A percentile compares a stretch with the other conserved stretches of the same genome.
These are phyloP conservation scores for Heimioporus sp. DNA, from an alignment of 768 basidiomycete genomes.

Conservation along the genomic window DNA sequence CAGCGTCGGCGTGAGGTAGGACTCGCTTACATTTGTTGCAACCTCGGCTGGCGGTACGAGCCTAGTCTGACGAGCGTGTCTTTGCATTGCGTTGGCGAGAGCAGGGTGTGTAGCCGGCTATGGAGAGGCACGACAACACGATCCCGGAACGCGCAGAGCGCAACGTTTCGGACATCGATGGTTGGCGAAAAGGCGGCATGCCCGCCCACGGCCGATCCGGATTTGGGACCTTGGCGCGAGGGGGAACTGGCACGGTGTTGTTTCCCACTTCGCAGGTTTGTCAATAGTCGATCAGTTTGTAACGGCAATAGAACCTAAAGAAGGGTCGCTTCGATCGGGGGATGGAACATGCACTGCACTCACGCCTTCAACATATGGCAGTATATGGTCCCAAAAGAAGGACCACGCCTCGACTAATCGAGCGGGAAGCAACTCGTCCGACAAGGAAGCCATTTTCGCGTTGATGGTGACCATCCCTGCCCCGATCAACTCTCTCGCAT, in stretches of 20 bases:
- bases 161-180: constrained; percentile 82
- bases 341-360: constrained; percentile 24
- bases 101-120: constrained; percentile 51
- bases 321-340: constrained; percentile 22
- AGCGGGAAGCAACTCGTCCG: constrained; percentile 74
- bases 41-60: constrained; percentile 60
- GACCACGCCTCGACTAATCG: constrained; percentile 87
- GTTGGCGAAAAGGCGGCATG: constrained; percentile 40
- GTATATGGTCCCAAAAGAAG: constrained; percentile 90
- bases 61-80: constrained; percentile 55
- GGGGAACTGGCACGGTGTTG: constrained; percentile 52
- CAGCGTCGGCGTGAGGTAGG: background rate
- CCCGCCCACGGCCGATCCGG: constrained; percentile 24
- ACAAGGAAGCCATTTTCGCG: constrained; percentile 71
- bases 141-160: constrained; percentile 78
- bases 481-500: constrained; percentile 79
- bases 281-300: constrained; percentile 61
- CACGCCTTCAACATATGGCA: constrained; percentile 87
- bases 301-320: constrained; percentile 56
- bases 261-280: constrained; percentile 62
- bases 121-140: constrained; percentile 69
- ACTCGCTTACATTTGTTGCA: constrained; percentile 73
- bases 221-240: constrained; percentile 48
- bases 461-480: constrained; percentile 92
- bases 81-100: constrained; percentile 52